A percentile compares a stretch with the other conserved stretches of the same genome.
Evolutionary conservation across 495 filamentous ascomycete species (phyloP).

Genomic region (Rhizodiscina lignyota): DNA sequence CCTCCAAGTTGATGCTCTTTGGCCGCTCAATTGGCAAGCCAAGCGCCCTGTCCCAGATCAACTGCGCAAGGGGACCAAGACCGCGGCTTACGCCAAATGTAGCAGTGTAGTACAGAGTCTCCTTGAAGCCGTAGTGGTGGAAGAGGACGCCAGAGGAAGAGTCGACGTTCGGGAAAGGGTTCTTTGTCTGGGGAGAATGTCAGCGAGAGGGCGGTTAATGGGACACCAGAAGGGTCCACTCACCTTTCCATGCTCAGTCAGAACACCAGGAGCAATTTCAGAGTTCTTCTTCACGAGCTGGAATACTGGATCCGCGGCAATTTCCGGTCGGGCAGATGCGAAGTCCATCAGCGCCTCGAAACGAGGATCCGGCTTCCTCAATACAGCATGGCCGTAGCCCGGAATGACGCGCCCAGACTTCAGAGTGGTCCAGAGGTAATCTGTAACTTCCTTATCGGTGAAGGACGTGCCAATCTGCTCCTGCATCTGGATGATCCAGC

Average conservation of each 20-base stretch:
- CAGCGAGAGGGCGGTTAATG: slow-evolving; percentile 1
- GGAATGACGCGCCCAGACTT: slow-evolving; percentile 90
- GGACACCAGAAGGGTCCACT: background rate
- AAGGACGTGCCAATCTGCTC: slow-evolving; percentile 62
- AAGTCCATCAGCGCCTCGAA: slow-evolving; percentile 97
- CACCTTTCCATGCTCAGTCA: slow-evolving; percentile 81
- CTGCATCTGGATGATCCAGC: slow-evolving; percentile 93
- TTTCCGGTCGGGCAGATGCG: slow-evolving; percentile 66
- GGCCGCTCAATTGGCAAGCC: slow-evolving; percentile 95
- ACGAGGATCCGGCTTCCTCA: slow-evolving; percentile 90
- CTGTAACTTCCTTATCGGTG: slow-evolving; percentile 60
- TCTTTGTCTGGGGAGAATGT: slow-evolving; percentile 53
- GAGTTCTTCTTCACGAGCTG: slow-evolving; percentile 78
- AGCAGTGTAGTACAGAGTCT: slow-evolving; percentile 94
- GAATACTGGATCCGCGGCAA: slow-evolving; percentile 78
- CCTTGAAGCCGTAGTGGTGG: slow-evolving; percentile 90
- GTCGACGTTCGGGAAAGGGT: slow-evolving; percentile 94
- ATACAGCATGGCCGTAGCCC: slow-evolving; percentile 94
- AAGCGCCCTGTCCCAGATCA: slow-evolving; percentile 90
- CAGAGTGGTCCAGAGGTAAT: slow-evolving; percentile 84
- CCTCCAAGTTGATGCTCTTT: slow-evolving; percentile 87
- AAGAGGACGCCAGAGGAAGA: slow-evolving; percentile 83
- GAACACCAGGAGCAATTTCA: slow-evolving; percentile 65
- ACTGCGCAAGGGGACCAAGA: slow-evolving; percentile 77
- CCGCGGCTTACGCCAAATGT: slow-evolving; percentile 91